Percentiles rank a stretch among this genome's conserved stretches.
These are phyloP conservation scores for Fusarium siculi DNA, from an alignment of 2,329 filamentous ascomycete genomes.

Conservation along the genomic window DNA sequence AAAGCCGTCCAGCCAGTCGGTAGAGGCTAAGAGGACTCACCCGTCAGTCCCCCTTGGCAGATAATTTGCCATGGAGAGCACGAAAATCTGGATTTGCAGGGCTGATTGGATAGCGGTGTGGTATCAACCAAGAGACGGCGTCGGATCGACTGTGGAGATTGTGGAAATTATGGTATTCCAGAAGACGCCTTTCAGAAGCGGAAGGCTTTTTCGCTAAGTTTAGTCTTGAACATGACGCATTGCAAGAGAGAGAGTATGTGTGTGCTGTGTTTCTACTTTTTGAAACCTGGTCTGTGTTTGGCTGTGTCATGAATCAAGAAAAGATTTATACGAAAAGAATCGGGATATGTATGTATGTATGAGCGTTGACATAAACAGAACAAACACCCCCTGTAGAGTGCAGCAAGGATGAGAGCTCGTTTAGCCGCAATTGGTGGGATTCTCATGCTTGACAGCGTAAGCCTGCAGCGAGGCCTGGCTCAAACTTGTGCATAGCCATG, in stretches of 20 bases:
- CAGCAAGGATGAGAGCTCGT: neutral
- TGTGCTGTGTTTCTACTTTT: constrained; percentile 13
- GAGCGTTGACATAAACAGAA: neutral
- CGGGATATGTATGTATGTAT: constrained; percentile 3
- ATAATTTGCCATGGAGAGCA: constrained; percentile 31
- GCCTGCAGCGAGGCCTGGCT: constrained; percentile 32
- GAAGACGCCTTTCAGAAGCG: constrained; percentile 29
- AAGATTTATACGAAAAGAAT: constrained; percentile 8
- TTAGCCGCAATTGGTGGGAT: constrained; percentile 36
- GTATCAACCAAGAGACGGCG: constrained; percentile 34
- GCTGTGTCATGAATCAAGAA: neutral
- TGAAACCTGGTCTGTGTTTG: constrained; percentile 8
- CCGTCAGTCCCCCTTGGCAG: neutral
- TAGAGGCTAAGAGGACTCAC: constrained; percentile 20
- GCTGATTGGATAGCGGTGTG: constrained; percentile 44
- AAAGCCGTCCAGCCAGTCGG: constrained; percentile 36
- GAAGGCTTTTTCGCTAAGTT: constrained; percentile 20
- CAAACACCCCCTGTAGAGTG: neutral
- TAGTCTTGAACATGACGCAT: constrained; percentile 20
- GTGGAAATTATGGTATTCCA: constrained; percentile 41
- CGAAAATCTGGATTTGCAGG: constrained; percentile 32
- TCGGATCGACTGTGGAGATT: constrained; percentile 35
- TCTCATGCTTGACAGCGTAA: constrained; percentile 20
- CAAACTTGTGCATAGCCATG: constrained; percentile 40
- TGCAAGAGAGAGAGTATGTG: neutral